Base-by-base conservation (phyloP, 176 grass and related monocot genomes). In the barley (Hordeum vulgare) region DNA sequence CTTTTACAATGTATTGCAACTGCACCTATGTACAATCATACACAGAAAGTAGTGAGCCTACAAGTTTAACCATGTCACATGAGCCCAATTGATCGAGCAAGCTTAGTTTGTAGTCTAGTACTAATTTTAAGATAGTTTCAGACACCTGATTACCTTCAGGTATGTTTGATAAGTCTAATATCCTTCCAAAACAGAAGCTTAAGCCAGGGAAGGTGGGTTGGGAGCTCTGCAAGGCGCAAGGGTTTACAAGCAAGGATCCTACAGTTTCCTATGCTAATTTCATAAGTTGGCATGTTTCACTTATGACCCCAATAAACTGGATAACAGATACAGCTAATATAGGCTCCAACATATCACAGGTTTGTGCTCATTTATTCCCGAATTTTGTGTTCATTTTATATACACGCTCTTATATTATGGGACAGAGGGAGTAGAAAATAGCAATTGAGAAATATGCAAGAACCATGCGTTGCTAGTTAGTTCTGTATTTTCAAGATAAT, bases 131-230 rank as follows among this genome's bases (percentile, higher is more conserved):
- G 64, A 17, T 73, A 66, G 49, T 81, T 40, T 42, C 61, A 81
- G 7, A 57, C 8, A 44, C 10, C 53, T 59, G 60, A 27, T 74
- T 81, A 81, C 66, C n/a, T 75, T 39, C 25, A 67, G 9, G 33
- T 26, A 40, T 39, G 65, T 65, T 86, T 75, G 35, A 42, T 81
- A 56, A 81, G 51, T 71, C 35, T 66, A 68, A 26, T 36, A 25
- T 86, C 70, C 31, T 57, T 86, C 23, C 26, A 42, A 74, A 75
- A 76, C 78, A 75, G 78, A 86, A 86, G 25, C 31, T 66, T 42
- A 81, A 23, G 39, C 47, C 71, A 81, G 8, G 26, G 47, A 56
- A 58, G 12, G 12, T 59, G 35, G 11, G 49, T 82, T 77, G 34
- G 71, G 62, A 87, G n/a, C 17, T 77, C 17, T 71, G 77, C 40